Evolutionary conservation across 352 stramenopile genomes (phyloP).

Genomic region (Globisporangium apiculatum): DNA sequence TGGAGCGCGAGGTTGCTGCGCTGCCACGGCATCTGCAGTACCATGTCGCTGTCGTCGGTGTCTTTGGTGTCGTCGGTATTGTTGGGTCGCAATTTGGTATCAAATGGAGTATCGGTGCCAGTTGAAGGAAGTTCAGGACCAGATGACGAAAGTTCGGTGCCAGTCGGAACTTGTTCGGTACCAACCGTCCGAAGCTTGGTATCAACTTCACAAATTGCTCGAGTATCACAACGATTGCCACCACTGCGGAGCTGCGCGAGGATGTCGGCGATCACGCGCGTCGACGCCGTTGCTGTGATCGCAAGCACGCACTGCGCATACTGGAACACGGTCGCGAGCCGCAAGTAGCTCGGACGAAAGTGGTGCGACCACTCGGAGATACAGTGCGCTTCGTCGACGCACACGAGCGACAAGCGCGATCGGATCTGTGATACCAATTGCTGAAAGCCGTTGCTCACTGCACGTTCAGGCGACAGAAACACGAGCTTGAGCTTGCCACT

Average conservation of each 20-base stretch:
- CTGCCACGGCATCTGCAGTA: constrained; percentile 74
- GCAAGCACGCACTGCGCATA: constrained; percentile 78
- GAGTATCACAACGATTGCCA: constrained; percentile 2
- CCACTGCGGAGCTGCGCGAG: constrained; percentile 30
- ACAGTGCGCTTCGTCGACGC: constrained; percentile 94
- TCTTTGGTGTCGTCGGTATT: neutral
- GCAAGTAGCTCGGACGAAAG: constrained; percentile 87
- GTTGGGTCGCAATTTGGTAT: too few species aligned
- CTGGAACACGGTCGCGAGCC: constrained; percentile 44
- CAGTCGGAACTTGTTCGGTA: neutral
- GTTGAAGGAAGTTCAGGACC: too few species aligned
- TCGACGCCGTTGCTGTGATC: constrained; percentile 90
- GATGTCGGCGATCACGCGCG: constrained; percentile 68
- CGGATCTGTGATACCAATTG: constrained; percentile 39
- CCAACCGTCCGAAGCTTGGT: neutral
- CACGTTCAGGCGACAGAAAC: constrained; percentile 89
- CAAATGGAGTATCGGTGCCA: too few species aligned
- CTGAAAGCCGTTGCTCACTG: constrained; percentile 78
- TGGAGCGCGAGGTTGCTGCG: constrained; percentile 53
- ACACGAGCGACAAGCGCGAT: constrained; percentile 72
- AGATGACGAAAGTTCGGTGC: too few species aligned
- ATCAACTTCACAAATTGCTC: too few species aligned
- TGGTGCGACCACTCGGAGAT: constrained; percentile 94
- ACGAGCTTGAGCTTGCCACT: constrained; percentile 69
- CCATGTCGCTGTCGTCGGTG: constrained; percentile 23